A percentile compares a stretch with the other conserved stretches of the same genome.
phyloP scores from a whole-genome alignment of 2,329 filamentous ascomycete genomes.

The Xylaria multiplex region DNA sequence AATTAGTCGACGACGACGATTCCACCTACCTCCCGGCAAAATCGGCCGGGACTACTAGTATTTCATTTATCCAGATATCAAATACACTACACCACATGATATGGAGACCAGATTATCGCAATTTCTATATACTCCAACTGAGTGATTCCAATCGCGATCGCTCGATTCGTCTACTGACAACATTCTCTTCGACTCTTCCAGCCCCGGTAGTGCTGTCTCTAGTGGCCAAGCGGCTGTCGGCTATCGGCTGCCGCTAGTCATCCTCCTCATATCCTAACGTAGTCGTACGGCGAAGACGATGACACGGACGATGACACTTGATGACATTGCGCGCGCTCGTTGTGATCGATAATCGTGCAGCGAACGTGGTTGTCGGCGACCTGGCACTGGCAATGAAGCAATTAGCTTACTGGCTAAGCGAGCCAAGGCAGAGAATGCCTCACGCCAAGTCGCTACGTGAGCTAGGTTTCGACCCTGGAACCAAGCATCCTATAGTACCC shows the following conservation, averaged over 20 bases:
- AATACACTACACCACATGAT: conserved; percentile 29
- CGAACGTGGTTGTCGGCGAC: conserved; percentile 10
- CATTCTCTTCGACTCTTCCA: conserved; percentile 10
- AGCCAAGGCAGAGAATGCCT: conserved; percentile 36
- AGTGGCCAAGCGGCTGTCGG: too few species aligned
- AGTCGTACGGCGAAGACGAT: not conserved
- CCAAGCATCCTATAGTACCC: conserved; percentile 11
- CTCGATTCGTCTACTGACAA: conserved; percentile 24
- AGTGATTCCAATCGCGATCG: conserved; percentile 18
- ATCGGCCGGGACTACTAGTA: conserved; percentile 31
- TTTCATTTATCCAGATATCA: conserved; percentile 38
- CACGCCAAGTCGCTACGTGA: conserved; percentile 29
- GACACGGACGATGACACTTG: not conserved
- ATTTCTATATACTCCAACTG: conserved; percentile 9
- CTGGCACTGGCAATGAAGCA: conserved; percentile 11
- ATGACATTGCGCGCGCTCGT: not conserved
- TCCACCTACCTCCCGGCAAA: conserved; percentile 33
- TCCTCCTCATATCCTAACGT: not conserved
- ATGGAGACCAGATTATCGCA: conserved; percentile 26
- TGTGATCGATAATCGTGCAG: not conserved
- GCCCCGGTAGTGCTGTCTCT: not conserved
- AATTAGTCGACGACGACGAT: conserved; percentile 17
- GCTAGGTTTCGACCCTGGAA: conserved; percentile 23
- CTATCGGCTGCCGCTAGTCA: too few species aligned
- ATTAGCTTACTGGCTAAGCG: conserved; percentile 24